Conservation (phyloP, 495 filamentous ascomycete genomes). For the Daldinia concentrica region DNA sequence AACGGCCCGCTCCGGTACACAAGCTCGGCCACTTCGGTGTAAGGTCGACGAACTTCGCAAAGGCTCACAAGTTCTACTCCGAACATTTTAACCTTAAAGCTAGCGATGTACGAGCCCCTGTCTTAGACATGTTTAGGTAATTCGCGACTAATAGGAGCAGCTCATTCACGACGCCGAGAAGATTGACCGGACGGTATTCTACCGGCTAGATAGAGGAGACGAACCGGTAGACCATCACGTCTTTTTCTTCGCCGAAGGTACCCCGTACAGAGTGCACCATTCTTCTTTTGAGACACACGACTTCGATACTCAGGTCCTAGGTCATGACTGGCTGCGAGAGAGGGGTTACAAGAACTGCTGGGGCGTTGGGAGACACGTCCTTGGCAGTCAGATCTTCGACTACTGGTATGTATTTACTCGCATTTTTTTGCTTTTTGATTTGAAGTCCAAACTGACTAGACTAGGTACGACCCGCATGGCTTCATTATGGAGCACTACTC, state of each 20-base stretch:
- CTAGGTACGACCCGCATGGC: conserved; percentile 67
- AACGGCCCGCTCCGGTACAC: conserved; percentile 73
- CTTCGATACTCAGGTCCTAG: conserved; percentile 77
- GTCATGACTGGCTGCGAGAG: conserved; percentile 73
- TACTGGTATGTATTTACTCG: conserved; percentile 62
- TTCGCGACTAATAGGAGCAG: conserved; percentile 4
- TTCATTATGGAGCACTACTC: conserved; percentile 73
- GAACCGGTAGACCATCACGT: conserved; percentile 74
- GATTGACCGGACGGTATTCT: conserved; percentile 67
- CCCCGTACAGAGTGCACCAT: conserved; percentile 73
- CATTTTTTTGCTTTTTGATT: not conserved
- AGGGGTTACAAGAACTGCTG: conserved; percentile 74
- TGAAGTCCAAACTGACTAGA: not conserved
- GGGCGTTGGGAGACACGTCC: conserved; percentile 75
- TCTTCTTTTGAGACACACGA: conserved; percentile 79
- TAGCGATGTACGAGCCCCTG: conserved; percentile 53
- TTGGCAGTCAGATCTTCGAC: conserved; percentile 74
- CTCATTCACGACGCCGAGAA: conserved; percentile 61
- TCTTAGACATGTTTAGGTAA: not conserved
- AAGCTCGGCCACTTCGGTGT: conserved; percentile 81
- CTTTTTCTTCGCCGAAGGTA: conserved; percentile 71
- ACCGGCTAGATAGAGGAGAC: conserved; percentile 69
- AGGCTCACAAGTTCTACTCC: conserved; percentile 69
- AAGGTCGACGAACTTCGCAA: conserved; percentile 67
- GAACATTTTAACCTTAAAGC: conserved; percentile 73